These are phyloP conservation scores for Albophoma yamanashiensis DNA, from an alignment of 2,329 filamentous ascomycete genomes.

Conservation along the genomic window DNA sequence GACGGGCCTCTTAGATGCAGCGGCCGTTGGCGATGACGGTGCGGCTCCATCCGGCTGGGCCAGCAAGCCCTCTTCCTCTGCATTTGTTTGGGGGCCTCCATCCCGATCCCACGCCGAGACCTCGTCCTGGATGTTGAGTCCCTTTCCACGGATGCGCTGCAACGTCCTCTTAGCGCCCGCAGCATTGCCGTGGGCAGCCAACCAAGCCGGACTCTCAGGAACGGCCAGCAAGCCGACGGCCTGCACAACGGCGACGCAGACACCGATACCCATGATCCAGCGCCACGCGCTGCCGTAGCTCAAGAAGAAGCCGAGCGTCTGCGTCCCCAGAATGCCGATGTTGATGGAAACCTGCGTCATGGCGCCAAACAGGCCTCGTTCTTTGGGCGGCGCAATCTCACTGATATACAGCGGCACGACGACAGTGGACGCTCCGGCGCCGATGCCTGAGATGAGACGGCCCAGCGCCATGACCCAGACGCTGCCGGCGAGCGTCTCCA, in stretches of 20 bases:
- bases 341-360: constrained; percentile 95
- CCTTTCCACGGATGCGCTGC: constrained; percentile 62
- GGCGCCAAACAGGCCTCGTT: constrained; percentile 68
- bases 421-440: constrained; percentile 81
- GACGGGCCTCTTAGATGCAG: constrained; percentile 8
- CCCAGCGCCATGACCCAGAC: constrained; percentile 62
- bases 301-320: constrained; percentile 78
- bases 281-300: constrained; percentile 75
- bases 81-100: constrained; percentile 21
- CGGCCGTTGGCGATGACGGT: constrained; percentile 1
- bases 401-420: constrained; percentile 92
- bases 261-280: constrained; percentile 66
- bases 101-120: constrained; percentile 47
- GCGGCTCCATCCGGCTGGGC: constrained; percentile 16
- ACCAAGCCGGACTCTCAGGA: constrained; percentile 81
- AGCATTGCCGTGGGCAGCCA: constrained; percentile 56
- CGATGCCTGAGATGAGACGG: constrained; percentile 69
- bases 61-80: constrained; percentile 65
- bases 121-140: constrained; percentile 63
- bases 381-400: constrained; percentile 68
- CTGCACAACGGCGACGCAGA: constrained; percentile 57
- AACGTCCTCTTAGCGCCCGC: constrained; percentile 55
- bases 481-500: constrained; percentile 61
- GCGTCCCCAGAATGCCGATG: constrained; percentile 73
- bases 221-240: constrained; percentile 61